phyloP scores from a whole-genome alignment of 352 stramenopile species.

The Globisporangium camurandrum region DNA sequence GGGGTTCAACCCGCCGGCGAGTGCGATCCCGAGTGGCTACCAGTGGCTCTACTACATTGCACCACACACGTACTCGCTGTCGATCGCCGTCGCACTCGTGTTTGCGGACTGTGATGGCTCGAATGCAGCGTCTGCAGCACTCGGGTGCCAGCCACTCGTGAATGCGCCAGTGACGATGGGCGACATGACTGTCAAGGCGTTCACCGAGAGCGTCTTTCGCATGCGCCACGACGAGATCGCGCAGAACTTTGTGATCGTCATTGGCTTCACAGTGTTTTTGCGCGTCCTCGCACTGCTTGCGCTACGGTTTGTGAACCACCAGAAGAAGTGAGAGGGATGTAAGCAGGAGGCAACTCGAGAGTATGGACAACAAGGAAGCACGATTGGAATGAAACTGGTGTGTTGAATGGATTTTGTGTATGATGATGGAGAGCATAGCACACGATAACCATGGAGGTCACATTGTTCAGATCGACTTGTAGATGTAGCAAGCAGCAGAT shows the following conservation, averaged over 20 bases:
- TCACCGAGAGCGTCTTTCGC: constrained; percentile 34
- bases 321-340: constrained; percentile 20
- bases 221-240: constrained; percentile 26
- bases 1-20: constrained; percentile 34
- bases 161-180: constrained; percentile 2
- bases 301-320: constrained; percentile 49
- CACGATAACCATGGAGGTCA: too few species aligned
- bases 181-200: constrained; percentile 22
- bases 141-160: constrained; percentile 12
- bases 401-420: too few species aligned
- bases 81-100: constrained; percentile 29
- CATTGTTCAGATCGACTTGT: too few species aligned
- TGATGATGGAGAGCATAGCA: too few species aligned
- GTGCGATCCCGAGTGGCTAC: constrained; percentile 30
- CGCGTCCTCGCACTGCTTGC: constrained; percentile 32
- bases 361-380: too few species aligned
- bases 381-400: too few species aligned
- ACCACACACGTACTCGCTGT: constrained; percentile 34
- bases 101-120: constrained; percentile 28
- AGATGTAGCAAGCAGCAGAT: too few species aligned
- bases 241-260: constrained; percentile 27
- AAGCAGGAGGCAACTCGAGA: too few species aligned
- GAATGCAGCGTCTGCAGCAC: not conserved
- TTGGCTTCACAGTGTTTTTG: constrained; percentile 32
- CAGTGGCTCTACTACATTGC: constrained; percentile 58